These are phyloP conservation scores for Salmacisia buchloeana DNA, from an alignment of 1,284 basidiomycete genomes.

Conservation along the genomic window DNA sequence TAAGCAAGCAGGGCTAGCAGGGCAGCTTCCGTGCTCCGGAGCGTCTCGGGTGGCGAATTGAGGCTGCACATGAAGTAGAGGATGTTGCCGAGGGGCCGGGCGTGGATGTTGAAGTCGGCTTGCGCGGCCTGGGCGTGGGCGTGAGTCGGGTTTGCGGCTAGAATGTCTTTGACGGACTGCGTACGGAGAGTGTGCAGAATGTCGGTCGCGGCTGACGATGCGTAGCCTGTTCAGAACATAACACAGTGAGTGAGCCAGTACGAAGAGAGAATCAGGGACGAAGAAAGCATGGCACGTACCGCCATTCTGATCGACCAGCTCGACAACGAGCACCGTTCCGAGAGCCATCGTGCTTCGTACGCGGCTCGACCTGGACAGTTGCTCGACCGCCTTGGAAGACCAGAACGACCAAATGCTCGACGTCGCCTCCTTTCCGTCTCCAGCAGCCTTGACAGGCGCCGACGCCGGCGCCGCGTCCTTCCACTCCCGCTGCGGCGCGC, in stretches of 20 bases:
- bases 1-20: conserved; percentile 7
- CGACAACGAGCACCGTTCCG: conserved; percentile 79
- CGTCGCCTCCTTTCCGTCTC: not conserved
- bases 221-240: not conserved
- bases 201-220: not conserved
- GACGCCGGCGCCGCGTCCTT: conserved; percentile 8
- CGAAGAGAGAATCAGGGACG: not conserved
- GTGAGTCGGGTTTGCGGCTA: not conserved
- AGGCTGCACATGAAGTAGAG: conserved; percentile 92
- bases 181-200: not conserved
- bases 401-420: conserved; percentile 76
- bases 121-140: no score
- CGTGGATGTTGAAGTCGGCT: conserved; percentile 62
- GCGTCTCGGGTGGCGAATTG: conserved; percentile 58
- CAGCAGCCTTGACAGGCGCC: not conserved
- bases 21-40: conserved; percentile 40
- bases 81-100: conserved; percentile 82
- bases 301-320: conserved; percentile 58
- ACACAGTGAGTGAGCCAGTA: not conserved
- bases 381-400: conserved; percentile 66
- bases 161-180: not conserved
- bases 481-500: conserved; percentile 58
- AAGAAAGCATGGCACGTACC: not conserved
- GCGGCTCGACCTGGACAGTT: conserved; percentile 59
- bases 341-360: conserved; percentile 78